A percentile compares a stretch with the other conserved stretches of the same genome.
These are phyloP conservation scores for Trichophyton rubrum DNA, from an alignment of 2,329 filamentous ascomycete genomes.

Conservation along the genomic window DNA sequence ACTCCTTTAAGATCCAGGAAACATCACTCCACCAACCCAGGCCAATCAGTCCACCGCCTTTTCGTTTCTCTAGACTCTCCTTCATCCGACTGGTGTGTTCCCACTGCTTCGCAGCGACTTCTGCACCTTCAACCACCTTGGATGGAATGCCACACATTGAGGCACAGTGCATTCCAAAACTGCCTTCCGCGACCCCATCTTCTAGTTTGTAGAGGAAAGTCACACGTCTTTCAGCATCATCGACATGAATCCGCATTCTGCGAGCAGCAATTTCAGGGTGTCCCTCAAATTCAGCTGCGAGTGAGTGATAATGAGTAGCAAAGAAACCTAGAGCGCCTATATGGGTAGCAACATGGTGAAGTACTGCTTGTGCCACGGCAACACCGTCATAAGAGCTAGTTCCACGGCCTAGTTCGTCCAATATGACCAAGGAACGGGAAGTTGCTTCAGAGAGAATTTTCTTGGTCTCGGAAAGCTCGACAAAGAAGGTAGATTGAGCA, in stretches of 20 bases:
- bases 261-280: slow-evolving; percentile 80
- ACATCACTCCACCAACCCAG: slow-evolving; percentile 82
- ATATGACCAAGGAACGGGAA: slow-evolving; percentile 83
- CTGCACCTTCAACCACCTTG: slow-evolving; percentile 72
- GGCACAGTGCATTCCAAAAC: slow-evolving; percentile 98
- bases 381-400: slow-evolving; percentile 95
- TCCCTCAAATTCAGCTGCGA: slow-evolving; percentile 77
- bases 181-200: slow-evolving; percentile 84
- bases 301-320: slow-evolving; percentile 90
- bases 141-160: slow-evolving; percentile 90
- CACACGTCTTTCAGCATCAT: slow-evolving; percentile 70
- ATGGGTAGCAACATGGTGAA: slow-evolving; percentile 91
- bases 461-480: slow-evolving; percentile 93
- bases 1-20: slow-evolving; percentile 53
- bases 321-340: slow-evolving; percentile 94
- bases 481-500: slow-evolving; percentile 94
- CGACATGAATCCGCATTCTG: slow-evolving; percentile 90
- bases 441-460: slow-evolving; percentile 95
- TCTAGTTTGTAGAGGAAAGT: slow-evolving; percentile 94
- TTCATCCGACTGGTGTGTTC: slow-evolving; percentile 87
- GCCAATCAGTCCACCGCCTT: slow-evolving; percentile 67
- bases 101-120: slow-evolving; percentile 81
- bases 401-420: slow-evolving; percentile 89
- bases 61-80: slow-evolving; percentile 72
- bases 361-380: slow-evolving; percentile 86